Conservation (phyloP, 225 moss, liverwort and hornwort genomes). For the Pleurozium schreberi region DNA sequence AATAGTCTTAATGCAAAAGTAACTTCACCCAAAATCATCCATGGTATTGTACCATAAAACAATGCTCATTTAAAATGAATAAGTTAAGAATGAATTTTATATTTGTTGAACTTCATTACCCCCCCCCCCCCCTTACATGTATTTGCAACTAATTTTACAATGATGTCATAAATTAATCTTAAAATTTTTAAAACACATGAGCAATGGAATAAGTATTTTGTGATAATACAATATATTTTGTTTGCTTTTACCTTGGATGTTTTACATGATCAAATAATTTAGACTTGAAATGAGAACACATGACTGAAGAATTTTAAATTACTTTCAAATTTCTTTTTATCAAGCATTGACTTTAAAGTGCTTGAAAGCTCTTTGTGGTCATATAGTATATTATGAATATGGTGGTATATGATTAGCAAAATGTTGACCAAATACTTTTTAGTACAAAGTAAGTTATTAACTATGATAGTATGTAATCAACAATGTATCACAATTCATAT, state of each 20-base stretch:
- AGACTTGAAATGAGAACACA: neutral
- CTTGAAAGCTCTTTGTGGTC: too few species aligned
- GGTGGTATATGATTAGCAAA: too few species aligned
- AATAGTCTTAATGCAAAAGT: neutral
- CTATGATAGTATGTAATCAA: too few species aligned
- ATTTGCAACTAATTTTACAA: neutral
- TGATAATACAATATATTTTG: too few species aligned
- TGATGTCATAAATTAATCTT: neutral
- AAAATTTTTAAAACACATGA: too few species aligned
- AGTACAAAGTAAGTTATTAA: too few species aligned
- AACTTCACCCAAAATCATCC: accelerated
- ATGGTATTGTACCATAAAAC: too few species aligned
- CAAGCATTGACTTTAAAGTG: too few species aligned
- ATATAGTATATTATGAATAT: too few species aligned
- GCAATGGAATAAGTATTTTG: neutral
- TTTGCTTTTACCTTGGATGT: neutral
- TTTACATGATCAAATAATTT: neutral
- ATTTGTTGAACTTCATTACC: neutral
- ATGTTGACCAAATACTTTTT: too few species aligned
- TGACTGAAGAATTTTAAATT: neutral
- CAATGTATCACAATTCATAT: too few species aligned
- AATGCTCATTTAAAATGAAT: accelerated
- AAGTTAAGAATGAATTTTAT: neutral
- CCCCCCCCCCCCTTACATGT: accelerated
- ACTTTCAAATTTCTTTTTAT: too few species aligned